Base-by-base conservation (phyloP, 805 yeast species). In the Lachancea thermotolerans region DNA sequence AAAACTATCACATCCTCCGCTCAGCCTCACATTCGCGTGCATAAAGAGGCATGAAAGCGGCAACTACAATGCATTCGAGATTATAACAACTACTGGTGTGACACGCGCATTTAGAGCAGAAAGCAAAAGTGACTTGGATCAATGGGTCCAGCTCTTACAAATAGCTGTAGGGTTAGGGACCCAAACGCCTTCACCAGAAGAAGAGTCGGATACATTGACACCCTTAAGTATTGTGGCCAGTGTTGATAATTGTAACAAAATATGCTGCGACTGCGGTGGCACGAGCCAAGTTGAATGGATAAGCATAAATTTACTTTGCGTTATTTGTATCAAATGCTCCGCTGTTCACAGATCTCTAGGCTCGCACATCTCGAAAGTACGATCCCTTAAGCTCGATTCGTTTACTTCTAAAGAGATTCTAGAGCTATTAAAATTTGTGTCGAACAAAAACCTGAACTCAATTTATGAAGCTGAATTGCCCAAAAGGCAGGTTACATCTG, bases 291-390 rank as follows among this genome's bases (percentile, higher is more conserved):
- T 85, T 12, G 96, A 89, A 53, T 90, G 96, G 96, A 75, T 91
- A 3, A 85, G 96, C 0, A 70, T 87, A 47, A 89, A 85, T 55
- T 64, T 82, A 35, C 64, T 88, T 44, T 79, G 80, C 27, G 77
- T 82, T 2, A 69, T 91, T 21, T 90, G 98, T 63, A 81, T 87
- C 37, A 79, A 81, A 41, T 90, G 98, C 56, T 81, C 96, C 0
- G 89, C 95, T 0, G 80, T 82, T n/a, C 97, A 90, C 62, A 71
- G 96, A 45, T 81, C 87, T 16, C 64, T 91, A 59, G 96, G 97
- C 0, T 73, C 95, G 0, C 89, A 84, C 51, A 73, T 88, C 4
- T 77, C 93, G 6, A 87, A 84, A 58, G 78, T 90, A 3, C 72
- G 86, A 50, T 86, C 95, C 0, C 68, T 90, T 44, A 81, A 78